Evolutionary conservation across 305 asterid species (phyloP).

Genomic region (Withania somnifera): DNA sequence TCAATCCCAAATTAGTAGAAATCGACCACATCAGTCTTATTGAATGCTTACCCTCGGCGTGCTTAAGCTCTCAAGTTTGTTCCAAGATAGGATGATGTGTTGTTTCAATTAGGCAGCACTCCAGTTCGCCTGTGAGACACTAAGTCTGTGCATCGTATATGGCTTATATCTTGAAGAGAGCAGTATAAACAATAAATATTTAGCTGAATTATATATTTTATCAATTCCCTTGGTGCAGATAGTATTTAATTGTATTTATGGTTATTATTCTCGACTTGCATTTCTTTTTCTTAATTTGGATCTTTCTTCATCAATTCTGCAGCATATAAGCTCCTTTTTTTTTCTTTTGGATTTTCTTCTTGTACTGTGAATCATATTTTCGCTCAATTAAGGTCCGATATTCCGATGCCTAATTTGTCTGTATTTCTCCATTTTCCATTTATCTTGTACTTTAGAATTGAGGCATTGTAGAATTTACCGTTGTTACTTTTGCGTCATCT

Average conservation of each 20-base stretch:
- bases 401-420: neutral
- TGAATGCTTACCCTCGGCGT: neutral
- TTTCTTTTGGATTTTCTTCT: neutral
- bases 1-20: neutral
- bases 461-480: neutral
- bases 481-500: neutral
- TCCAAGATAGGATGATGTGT: neutral
- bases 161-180: neutral
- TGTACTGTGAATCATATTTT: neutral
- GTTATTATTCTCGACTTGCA: no score
- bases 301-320: neutral
- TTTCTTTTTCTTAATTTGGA: neutral
- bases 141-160: neutral
- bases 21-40: neutral
- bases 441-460: neutral
- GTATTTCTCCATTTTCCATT: neutral
- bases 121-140: neutral
- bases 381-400: neutral
- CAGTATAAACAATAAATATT: neutral
- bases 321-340: neutral
- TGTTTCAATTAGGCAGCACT: neutral
- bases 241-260: neutral
- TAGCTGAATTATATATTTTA: neutral
- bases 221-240: neutral
- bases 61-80: neutral